Evolutionary conservation across 2,329 filamentous ascomycete genomes (phyloP), one percentile per base, ranked within the genome.

Genomic region (Elsinoe necatrix): DNA sequence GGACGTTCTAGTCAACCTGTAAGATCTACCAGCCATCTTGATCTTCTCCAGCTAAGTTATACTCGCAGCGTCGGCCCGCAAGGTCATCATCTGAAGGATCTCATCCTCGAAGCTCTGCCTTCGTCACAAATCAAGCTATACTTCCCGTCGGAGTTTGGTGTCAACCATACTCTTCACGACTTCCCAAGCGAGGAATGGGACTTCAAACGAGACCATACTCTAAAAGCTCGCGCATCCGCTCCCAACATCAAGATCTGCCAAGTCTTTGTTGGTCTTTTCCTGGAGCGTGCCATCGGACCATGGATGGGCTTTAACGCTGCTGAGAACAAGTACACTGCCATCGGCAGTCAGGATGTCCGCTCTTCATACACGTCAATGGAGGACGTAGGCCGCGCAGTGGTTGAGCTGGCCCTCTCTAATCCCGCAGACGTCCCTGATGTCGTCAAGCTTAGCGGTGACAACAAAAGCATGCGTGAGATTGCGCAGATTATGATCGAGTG

Each of bases 121-220:
- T 18, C 55, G 20, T 63, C 68, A 0, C 45, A 60, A 0, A 57
- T 71, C 25, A 63, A 63, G 57, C 55, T 71, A 4, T 72, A 72
- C 58, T 64, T 71, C 45, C 66, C 66, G 9, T 71, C 70, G 3
- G 69, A 71, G 25, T 71, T 71, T 51, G 70, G 70, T 11, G 69
- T 71, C 37, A 66, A 72, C 56, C 69, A 72, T 55, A 68, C 69
- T 47, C 47, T 69, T 16, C 69, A 71, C 54, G 67, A 70, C 54
- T 71, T 71, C 55, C 25, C 61, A n/a, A 65, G 69, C 29, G 61
- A 63, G 1, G 69, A 70, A 54, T 70, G 68, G 68, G 65, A 67
- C 42, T 59, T 60, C 16, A 70, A 71, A 57, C 69, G 68, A 54
- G 45, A 57, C 1, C 68, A 70, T 56, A 60, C 64, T 20, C 58